Base-by-base conservation (phyloP, 1,139 yeast species). In the Arxiozyma slooffiae region DNA sequence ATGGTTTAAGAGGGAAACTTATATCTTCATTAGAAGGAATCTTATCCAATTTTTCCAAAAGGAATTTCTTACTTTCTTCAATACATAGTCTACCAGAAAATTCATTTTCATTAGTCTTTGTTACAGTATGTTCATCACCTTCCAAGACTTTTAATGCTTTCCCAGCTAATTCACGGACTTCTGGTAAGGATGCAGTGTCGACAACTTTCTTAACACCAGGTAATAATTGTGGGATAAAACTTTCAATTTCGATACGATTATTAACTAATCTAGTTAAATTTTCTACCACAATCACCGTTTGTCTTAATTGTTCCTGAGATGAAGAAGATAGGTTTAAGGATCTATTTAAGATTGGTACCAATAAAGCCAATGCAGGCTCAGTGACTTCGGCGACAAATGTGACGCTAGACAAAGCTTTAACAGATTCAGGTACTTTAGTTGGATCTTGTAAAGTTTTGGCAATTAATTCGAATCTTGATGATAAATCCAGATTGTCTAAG, bases 381-480 rank as follows among this genome's bases (percentile, higher is more conserved):
- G 97, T 92, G 55, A 92, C 98, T 73, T 92, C 98, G 47, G 98
- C 96, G 48, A 92, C 98, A 68, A 92, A 92, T 0, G 98, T 92
- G 50, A 92, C 97, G 46, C 95, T 86, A 1, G 96, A 85, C 56
- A 92, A 77, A 48, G 90, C 81, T 70, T 85, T 87, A 69, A 92
- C 87, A 70, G 96, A 89, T 53, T 81, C 85, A 52, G 96, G 85
- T 48, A 90, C 95, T 66, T 85, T 85, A 58, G 76, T 77, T 45
- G 97, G 97, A 65, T 92, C 86, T 48, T 95, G 88, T 67, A 92
- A 77, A 48, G 97, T 92, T 55, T 83, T 85, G 48, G 87, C 85
- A 66, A 92, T 88, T 55, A 88, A 72, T 57, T 88, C 92, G 66
- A 80, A 84, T 67, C 95, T 85, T 60, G 92, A 89, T 52, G 82